Base-by-base conservation (phyloP, 306 rosid species). In the Boehmeria nivea region DNA sequence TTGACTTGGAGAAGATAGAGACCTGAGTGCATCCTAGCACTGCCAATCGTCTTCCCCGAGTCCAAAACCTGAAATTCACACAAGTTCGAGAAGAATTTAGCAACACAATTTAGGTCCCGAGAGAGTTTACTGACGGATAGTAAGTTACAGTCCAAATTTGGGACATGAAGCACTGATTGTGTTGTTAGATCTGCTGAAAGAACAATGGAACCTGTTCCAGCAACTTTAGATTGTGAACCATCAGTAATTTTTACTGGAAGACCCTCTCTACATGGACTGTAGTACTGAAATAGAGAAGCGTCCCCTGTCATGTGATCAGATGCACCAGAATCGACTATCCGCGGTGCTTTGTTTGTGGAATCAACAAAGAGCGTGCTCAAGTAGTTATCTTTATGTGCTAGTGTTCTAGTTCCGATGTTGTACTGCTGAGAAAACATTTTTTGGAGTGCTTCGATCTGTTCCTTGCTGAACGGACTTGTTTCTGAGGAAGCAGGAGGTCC, bases 31-130 rank as follows among this genome's bases (percentile, higher is more conserved):
- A 39, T 20, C 19, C 38, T 16, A 58, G 28, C 63, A 58, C 15
- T 42, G 51, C 52, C 52, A 47, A 47, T 47, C 52, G 20, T 47
- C 27, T 6, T 47, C 52, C 27, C 27, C 15, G 24, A 58, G 10
- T 16, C 38, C 63, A 39, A 21, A 6, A 6, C 63, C 63, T 58
- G 51, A 58, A 58, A 58, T 14, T 21, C 49, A 43, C 51, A 58
- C n/a, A n/a, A n/a, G n/a, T 39, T 21, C 2, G 51, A 14, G 12
- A 1, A 9, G 20, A 58, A 58, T 24, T 20, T 58, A 42, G 38
- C 22, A 11, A 58, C 37, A 24, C 63, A 58, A 18, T 42, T 43
- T 2, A 10, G 14, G 11, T 40, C 37, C 10, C 8, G 12, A 14
- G 49, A 18, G 14, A 42, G 21, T 25, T 24, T 58, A 24, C 38